Evolutionary conservation across 192 early-diverging fungal species (phyloP), one percentile per base, ranked within the genome.

Genomic region (Backusella australiensis): DNA sequence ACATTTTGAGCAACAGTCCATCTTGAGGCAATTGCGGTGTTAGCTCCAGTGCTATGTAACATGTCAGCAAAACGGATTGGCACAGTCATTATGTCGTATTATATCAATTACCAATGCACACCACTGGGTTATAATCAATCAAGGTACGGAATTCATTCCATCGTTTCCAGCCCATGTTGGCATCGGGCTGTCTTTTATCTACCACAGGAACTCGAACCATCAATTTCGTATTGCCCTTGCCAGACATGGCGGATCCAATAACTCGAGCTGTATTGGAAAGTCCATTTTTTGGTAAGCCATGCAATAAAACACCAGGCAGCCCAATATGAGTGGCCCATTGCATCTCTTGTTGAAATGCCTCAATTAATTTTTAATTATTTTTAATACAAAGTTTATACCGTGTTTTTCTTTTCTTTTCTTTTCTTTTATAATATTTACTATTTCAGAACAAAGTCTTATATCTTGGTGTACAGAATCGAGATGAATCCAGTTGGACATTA

Each of bases 81-180:
- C 32, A 32, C 1, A 3, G 2, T 32, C 32, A 32, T 32, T 32
- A 32, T 32, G 32, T 32, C 32, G 32, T 32, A 3, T 32, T 32
- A 32, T 32, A 32, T 32, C 2, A 32, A 32, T 32, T 71, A 88
- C 85, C 90, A 34, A 92, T 80, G 17, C 75, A 75, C 6, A 94
- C 89, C 75, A 90, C 93, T 4, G 89, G 59, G 36, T 90, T 86
- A 80, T 92, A 87, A 67, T 90, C 88, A 63, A 91, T 89, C 70
- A 96, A 82, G 39, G 86, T 87, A 19, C 92, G 86, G n/a, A 98
- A 66, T 19, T 80, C 77, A 73, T 95, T 96, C 96, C 96, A 99
- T 36, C 79, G 75, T 65, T 85, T 75, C 97, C 97, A 99, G 1
- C 73, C n/a, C 11, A 74, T 67, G 34, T 77, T 73, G 0, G 6